Evolutionary conservation across 768 basidiomycete species (phyloP).

Genomic region (Boletus coccyginus): DNA sequence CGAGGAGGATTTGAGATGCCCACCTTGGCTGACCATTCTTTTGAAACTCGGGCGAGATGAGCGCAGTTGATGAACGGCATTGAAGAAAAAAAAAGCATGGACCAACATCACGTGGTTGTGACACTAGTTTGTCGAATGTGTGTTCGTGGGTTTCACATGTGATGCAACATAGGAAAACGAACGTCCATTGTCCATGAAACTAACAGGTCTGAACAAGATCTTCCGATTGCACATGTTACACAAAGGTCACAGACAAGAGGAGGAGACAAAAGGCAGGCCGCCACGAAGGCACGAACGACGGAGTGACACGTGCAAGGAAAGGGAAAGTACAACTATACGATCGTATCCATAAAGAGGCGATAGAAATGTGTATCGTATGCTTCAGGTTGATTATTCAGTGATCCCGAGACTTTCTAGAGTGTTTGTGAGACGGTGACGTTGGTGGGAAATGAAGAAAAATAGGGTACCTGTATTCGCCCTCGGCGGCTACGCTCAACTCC

Average conservation of each 20-base stretch:
- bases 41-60: not conserved
- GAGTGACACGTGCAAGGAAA: slow-evolving; percentile 1
- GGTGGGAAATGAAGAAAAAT: not conserved
- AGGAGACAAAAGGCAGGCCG: not conserved
- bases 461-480: slow-evolving; percentile 86
- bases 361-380: not conserved
- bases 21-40: not conserved
- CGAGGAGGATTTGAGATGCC: not conserved
- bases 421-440: slow-evolving; percentile 1
- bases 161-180: not conserved
- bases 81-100: not conserved
- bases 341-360: slow-evolving; percentile 9
- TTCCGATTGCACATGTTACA: slow-evolving; percentile 10
- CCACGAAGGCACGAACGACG: slow-evolving; percentile 1
- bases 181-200: not conserved
- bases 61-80: not conserved
- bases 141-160: not conserved
- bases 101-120: not conserved
- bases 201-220: not conserved
- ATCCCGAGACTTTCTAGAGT: slow-evolving; percentile 78
- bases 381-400: slow-evolving; percentile 49
- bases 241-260: slow-evolving; percentile 6
- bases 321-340: slow-evolving; percentile 11
- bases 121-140: too few relatives aligned
- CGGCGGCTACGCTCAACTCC: slow-evolving; percentile 87